These are phyloP conservation scores for Oryza glumipatula DNA, from an alignment of 176 grass and related monocot genomes.

Conservation along the genomic window DNA sequence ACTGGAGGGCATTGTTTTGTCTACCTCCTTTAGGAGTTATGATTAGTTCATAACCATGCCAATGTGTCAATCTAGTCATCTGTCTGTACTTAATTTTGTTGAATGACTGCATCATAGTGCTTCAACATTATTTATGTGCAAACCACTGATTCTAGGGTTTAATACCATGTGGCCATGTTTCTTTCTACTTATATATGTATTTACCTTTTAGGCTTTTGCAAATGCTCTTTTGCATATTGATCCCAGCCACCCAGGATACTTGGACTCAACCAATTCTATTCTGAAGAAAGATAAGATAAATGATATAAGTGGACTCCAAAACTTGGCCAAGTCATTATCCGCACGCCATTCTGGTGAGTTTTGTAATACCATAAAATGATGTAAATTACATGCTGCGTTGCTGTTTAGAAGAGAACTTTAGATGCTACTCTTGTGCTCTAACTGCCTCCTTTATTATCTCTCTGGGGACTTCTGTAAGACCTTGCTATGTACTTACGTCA, in stretches of 20 bases:
- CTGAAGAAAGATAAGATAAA: conserved; percentile 36
- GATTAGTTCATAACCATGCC: background rate
- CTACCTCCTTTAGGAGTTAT: background rate
- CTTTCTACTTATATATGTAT: background rate
- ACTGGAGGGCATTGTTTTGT: background rate
- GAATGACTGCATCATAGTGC: background rate
- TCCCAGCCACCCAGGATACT: conserved; percentile 1
- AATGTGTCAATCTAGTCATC: background rate
- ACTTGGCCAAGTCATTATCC: conserved; percentile 68
- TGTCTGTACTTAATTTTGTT: conserved; percentile 8
- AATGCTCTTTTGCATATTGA: conserved; percentile 66
- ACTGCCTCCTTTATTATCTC: background rate
- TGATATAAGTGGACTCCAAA: conserved; percentile 56
- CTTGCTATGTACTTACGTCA: too few relatives aligned
- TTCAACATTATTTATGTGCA: background rate
- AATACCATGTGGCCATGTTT: too few relatives aligned
- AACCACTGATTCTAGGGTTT: conserved; percentile 12
- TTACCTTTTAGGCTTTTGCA: conserved; percentile 64
- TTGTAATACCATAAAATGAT: background rate
- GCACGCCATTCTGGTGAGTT: conserved; percentile 64
- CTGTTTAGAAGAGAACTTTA: background rate
- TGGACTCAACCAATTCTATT: conserved; percentile 23
- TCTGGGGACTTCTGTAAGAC: background rate
- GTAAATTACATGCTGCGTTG: background rate
- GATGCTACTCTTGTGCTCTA: background rate